These are phyloP conservation scores for Skeletonema costatum DNA, from an alignment of 108 stramenopile species.

Conservation along the genomic window DNA sequence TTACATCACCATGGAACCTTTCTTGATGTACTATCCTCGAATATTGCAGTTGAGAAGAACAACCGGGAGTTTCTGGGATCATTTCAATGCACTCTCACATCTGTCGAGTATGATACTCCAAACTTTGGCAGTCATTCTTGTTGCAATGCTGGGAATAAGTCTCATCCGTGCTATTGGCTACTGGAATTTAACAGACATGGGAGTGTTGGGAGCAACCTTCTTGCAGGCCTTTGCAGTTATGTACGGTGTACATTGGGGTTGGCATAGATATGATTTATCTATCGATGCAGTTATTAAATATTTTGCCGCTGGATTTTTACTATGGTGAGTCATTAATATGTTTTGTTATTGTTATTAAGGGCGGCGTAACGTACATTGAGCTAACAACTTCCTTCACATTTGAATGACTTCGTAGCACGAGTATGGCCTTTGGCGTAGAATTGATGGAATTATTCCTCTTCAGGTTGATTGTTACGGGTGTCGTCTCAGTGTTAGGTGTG, in stretches of 20 bases:
- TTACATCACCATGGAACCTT: constrained; percentile 81
- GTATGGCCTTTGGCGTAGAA: constrained; percentile 72
- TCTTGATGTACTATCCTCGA: constrained; percentile 63
- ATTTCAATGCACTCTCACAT: constrained; percentile 40
- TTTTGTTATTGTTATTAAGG: no score
- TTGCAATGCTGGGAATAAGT: constrained; percentile 36
- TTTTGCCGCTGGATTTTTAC: constrained; percentile 74
- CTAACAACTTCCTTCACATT: no score
- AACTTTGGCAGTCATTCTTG: constrained; percentile 25
- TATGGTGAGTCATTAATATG: constrained; percentile 1
- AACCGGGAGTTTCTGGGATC: constrained; percentile 20
- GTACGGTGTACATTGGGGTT: constrained; percentile 62
- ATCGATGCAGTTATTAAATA: constrained; percentile 84
- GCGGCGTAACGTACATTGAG: no score
- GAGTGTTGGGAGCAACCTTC: constrained; percentile 59
- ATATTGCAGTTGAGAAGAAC: constrained; percentile 34
- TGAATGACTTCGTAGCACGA: constrained; percentile 33
- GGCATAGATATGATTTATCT: constrained; percentile 68
- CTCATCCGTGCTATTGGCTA: constrained; percentile 17
- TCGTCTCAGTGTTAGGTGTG: constrained; percentile 50
- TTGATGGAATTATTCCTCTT: constrained; percentile 53
- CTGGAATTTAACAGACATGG: constrained; percentile 39
- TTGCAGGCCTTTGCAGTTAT: constrained; percentile 59
- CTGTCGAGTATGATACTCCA: constrained; percentile 37
- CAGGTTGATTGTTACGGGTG: constrained; percentile 24